phyloP scores from a whole-genome alignment of 225 moss, liverwort and hornwort species.

The Sphagnum tenellum region DNA sequence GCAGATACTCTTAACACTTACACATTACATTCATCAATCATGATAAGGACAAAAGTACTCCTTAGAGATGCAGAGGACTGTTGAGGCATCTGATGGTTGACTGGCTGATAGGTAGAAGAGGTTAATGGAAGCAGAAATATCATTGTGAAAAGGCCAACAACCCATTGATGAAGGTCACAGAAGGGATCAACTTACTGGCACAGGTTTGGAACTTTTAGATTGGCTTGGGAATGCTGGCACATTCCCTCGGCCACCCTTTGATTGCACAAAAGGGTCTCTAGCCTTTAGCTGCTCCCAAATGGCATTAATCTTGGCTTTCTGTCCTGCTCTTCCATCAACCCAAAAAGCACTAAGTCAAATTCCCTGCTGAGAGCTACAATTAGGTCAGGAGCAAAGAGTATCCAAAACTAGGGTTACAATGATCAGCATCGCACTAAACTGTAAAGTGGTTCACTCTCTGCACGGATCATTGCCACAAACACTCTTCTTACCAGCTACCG shows the following conservation, averaged over 20 bases:
- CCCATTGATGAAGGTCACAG: too few species aligned
- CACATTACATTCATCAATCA: too few species aligned
- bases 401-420: too few species aligned
- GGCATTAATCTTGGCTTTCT: conserved; percentile 76
- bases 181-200: conserved; percentile 37
- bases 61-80: too few species aligned
- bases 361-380: not conserved
- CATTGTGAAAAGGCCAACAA: not conserved
- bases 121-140: too few species aligned
- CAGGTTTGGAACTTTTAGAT: conserved; percentile 22
- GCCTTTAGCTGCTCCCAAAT: conserved; percentile 87
- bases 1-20: too few species aligned
- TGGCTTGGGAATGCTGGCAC: conserved; percentile 24
- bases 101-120: too few species aligned
- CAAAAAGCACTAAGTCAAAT: not conserved
- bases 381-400: too few species aligned
- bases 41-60: too few species aligned
- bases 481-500: not conserved
- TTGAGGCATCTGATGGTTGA: too few species aligned
- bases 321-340: conserved; percentile 42
- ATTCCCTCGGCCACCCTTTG: conserved; percentile 22
- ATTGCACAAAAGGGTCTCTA: conserved; percentile 20
- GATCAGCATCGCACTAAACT: too few species aligned
- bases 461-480: not conserved
- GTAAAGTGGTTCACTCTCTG: too few species aligned